Percentiles rank a stretch among this genome's conserved stretches.
Conservation (phyloP, 352 stramenopile genomes). For the Globisporangium radiosum region DNA sequence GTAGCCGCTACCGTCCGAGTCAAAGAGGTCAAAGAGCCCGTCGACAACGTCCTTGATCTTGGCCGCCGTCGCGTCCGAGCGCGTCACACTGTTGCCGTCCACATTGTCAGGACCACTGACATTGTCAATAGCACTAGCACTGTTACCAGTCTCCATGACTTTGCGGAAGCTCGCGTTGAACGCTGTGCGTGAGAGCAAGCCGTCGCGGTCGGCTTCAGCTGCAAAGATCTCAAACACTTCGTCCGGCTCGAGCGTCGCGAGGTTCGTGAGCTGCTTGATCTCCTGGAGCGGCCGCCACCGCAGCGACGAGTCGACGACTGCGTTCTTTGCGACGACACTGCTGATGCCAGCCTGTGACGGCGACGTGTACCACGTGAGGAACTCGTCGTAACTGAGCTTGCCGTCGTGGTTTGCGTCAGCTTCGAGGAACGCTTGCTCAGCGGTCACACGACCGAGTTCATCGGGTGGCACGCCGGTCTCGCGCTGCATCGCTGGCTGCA, state of each 20-base stretch:
- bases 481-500: slow-evolving; percentile 62
- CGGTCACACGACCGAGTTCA: slow-evolving; percentile 71
- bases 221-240: slow-evolving; percentile 88
- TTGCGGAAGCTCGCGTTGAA: slow-evolving; percentile 78
- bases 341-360: slow-evolving; percentile 62
- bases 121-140: background rate
- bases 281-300: slow-evolving; percentile 80
- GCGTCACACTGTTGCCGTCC: slow-evolving; percentile 3
- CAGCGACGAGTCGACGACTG: slow-evolving; percentile 65
- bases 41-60: slow-evolving; percentile 58
- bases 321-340: slow-evolving; percentile 60
- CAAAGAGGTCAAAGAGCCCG: slow-evolving; percentile 77
- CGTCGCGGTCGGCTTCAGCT: slow-evolving; percentile 61
- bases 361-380: slow-evolving; percentile 81
- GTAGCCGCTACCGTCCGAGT: slow-evolving; percentile 56
- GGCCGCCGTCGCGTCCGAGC: slow-evolving; percentile 22
- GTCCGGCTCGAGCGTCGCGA: slow-evolving; percentile 64
- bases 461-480: slow-evolving; percentile 66
- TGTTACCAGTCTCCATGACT: slow-evolving; percentile 29
- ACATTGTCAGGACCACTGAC: background rate
- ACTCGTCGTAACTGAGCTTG: slow-evolving; percentile 85
- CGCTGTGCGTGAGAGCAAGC: slow-evolving; percentile 57
- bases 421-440: slow-evolving; percentile 82
- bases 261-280: slow-evolving; percentile 78
- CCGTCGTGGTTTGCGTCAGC: slow-evolving; percentile 74